phyloP scores from a whole-genome alignment of 2,329 filamentous ascomycete species.

The Xylaria sp. region DNA sequence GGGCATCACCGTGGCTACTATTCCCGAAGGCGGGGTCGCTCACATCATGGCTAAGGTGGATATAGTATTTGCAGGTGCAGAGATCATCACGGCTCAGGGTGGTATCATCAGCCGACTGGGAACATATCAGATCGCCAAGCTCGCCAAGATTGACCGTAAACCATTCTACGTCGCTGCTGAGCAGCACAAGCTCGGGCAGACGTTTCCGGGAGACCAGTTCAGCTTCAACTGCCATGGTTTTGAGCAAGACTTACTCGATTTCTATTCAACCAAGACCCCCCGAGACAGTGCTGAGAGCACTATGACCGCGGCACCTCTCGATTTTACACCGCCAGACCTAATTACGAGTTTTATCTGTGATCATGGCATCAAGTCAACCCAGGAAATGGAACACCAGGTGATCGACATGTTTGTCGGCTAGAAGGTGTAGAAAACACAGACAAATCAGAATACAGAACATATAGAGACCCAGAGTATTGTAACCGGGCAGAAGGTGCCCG shows the following conservation, averaged over 20 bases:
- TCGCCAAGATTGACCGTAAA: conserved; percentile 73
- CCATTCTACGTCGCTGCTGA: conserved; percentile 92
- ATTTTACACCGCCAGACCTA: conserved; percentile 44
- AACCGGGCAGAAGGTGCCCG: not conserved
- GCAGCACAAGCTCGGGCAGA: conserved; percentile 94
- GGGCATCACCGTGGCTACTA: conserved; percentile 85
- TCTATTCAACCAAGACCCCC: conserved; percentile 37
- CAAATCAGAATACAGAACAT: not conserved
- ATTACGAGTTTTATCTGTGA: conserved; percentile 50
- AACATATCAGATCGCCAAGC: conserved; percentile 83
- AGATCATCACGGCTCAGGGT: conserved; percentile 93
- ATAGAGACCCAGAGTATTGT: not conserved
- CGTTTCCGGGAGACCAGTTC: conserved; percentile 82
- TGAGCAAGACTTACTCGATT: conserved; percentile 53
- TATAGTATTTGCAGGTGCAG: conserved; percentile 74
- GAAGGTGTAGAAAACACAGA: not conserved
- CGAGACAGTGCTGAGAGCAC: not conserved
- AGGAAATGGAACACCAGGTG: conserved; percentile 48
- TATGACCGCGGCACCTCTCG: conserved; percentile 35
- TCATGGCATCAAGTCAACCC: conserved; percentile 48
- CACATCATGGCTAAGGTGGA: conserved; percentile 82
- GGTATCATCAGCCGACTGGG: conserved; percentile 91
- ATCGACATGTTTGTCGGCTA: conserved; percentile 50
- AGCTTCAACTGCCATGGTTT: conserved; percentile 53
- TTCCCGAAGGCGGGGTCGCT: conserved; percentile 79